phyloP scores from a whole-genome alignment of 2,329 filamentous ascomycete genomes.

The Cladosporium oxysporum region DNA sequence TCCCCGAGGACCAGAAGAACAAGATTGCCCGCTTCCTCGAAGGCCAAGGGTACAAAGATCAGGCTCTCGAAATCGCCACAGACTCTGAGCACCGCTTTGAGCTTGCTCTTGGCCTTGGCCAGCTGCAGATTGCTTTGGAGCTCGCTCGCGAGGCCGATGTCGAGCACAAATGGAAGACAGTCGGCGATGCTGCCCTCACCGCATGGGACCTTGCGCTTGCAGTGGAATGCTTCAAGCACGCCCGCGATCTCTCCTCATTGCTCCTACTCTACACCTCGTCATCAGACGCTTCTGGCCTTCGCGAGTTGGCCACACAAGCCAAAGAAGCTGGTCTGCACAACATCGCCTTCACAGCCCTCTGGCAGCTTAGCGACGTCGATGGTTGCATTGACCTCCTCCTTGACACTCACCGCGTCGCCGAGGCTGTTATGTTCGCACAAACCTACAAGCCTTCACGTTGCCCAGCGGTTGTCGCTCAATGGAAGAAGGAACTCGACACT shows the following conservation, averaged over 20 bases:
- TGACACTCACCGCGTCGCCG: slow-evolving; percentile 75
- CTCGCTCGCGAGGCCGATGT: slow-evolving; percentile 80
- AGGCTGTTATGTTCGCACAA: slow-evolving; percentile 89
- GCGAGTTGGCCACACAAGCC: slow-evolving; percentile 71
- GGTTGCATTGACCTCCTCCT: slow-evolving; percentile 78
- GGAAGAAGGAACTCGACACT: slow-evolving; percentile 84
- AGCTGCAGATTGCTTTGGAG: slow-evolving; percentile 81
- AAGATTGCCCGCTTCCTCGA: slow-evolving; percentile 98
- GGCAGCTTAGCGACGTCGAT: slow-evolving; percentile 81
- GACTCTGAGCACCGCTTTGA: slow-evolving; percentile 97
- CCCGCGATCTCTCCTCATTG: slow-evolving; percentile 86
- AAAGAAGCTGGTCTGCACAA: slow-evolving; percentile 80
- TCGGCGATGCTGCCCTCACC: slow-evolving; percentile 85
- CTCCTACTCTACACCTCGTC: slow-evolving; percentile 87
- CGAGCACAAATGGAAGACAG: slow-evolving; percentile 98
- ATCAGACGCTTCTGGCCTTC: slow-evolving; percentile 72
- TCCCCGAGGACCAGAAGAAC: slow-evolving; percentile 92
- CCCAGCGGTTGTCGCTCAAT: slow-evolving; percentile 66
- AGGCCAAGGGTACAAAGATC: slow-evolving; percentile 94
- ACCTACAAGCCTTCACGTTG: slow-evolving; percentile 89
- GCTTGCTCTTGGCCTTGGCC: slow-evolving; percentile 77
- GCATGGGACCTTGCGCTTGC: slow-evolving; percentile 87
- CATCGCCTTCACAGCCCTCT: slow-evolving; percentile 85
- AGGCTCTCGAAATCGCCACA: slow-evolving; percentile 90
- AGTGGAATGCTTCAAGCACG: slow-evolving; percentile 88